A percentile compares a stretch with the other conserved stretches of the same genome.
Evolutionary conservation across 176 grass and related monocot species (phyloP).

Genomic region (Rhipidocladum racemiflorum): DNA sequence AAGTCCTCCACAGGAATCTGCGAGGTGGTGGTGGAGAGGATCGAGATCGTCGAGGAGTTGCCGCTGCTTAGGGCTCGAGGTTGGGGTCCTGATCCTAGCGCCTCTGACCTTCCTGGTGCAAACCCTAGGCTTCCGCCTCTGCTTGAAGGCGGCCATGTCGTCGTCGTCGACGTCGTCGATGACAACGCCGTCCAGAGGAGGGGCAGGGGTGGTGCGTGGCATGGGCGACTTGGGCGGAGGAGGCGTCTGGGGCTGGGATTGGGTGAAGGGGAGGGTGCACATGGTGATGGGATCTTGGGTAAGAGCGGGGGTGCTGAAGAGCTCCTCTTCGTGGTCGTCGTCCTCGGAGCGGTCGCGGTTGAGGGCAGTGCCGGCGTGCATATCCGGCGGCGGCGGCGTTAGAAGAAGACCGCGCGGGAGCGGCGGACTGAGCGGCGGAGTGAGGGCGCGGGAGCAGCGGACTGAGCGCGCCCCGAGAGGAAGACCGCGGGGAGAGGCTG

Average conservation of each 20-base stretch:
- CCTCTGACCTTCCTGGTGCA: conserved; percentile 34
- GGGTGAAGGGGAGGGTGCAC: conserved; percentile 29
- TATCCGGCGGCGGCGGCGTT: no score
- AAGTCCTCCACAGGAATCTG: neutral
- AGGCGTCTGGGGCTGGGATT: neutral
- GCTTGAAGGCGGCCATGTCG: neutral
- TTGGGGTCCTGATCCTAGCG: conserved; percentile 19
- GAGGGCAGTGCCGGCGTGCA: no score
- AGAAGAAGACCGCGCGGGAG: no score
- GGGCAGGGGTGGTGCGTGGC: neutral
- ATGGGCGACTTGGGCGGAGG: neutral
- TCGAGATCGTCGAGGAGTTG: neutral
- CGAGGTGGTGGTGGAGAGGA: neutral
- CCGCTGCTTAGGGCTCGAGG: neutral
- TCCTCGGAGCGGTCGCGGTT: no score
- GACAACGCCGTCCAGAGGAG: neutral
- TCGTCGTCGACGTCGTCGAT: neutral
- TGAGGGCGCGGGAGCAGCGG: no score
- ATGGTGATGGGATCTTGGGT: conserved; percentile 13
- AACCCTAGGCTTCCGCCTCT: conserved; percentile 9
- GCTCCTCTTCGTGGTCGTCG: neutral
- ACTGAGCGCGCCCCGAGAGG: no score
- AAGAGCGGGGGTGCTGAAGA: conserved; percentile 21
- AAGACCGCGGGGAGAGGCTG: no score
- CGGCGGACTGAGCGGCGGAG: no score